These are phyloP conservation scores for Termitomyces sp. DNA, from an alignment of 768 basidiomycete genomes.

Conservation along the genomic window DNA sequence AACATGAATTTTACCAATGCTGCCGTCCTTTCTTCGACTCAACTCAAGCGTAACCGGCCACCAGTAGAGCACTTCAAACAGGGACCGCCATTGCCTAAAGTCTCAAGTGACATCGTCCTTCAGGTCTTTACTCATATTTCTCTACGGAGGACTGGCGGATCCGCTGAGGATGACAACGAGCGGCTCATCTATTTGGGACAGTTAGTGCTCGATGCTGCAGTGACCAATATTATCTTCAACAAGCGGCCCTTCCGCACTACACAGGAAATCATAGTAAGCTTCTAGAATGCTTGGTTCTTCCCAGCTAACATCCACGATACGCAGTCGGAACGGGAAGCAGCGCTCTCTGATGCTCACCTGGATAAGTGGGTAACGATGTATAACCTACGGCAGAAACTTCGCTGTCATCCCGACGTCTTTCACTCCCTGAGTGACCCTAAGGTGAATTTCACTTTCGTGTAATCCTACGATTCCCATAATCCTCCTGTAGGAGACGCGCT, in stretches of 20 bases:
- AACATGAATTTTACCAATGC: conserved; percentile 13
- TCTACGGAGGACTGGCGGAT: conserved; percentile 35
- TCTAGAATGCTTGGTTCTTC: neutral
- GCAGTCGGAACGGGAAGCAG: conserved; percentile 25
- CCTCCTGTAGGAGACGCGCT: conserved; percentile 41
- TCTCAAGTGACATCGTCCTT: conserved; percentile 46
- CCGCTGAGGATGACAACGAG: conserved; percentile 47
- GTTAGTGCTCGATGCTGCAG: conserved; percentile 37
- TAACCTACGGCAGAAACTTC: conserved; percentile 39
- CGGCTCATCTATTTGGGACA: conserved; percentile 47
- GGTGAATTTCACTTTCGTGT: conserved; percentile 24
- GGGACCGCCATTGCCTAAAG: conserved; percentile 41
- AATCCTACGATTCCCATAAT: conserved; percentile 4
- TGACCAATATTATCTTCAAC: conserved; percentile 42
- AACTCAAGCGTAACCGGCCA: conserved; percentile 15
- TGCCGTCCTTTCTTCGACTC: conserved; percentile 4
- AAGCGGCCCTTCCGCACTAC: conserved; percentile 44
- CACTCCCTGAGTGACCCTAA: conserved; percentile 28
- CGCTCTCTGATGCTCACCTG: conserved; percentile 37
- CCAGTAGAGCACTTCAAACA: conserved; percentile 4
- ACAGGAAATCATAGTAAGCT: conserved; percentile 42
- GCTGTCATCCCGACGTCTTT: conserved; percentile 35
- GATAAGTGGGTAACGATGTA: conserved; percentile 45
- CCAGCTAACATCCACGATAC: neutral
- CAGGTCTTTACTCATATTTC: conserved; percentile 70